Conservation (phyloP, 805 yeast species). For the Hermanozyma aechmeae region DNA sequence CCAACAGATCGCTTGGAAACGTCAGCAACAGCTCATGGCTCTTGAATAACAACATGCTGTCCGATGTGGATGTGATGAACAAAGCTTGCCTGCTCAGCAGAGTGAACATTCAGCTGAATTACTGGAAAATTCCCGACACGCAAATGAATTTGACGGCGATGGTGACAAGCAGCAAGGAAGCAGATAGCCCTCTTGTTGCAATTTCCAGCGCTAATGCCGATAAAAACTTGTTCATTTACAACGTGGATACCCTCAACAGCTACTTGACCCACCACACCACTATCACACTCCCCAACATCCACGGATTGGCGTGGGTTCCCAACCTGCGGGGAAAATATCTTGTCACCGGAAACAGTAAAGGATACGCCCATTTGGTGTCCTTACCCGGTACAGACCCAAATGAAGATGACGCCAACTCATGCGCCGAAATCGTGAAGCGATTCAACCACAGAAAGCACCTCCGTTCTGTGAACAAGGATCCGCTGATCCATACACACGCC, state of each 20-base stretch:
- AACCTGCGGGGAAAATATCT: slow-evolving; percentile 19
- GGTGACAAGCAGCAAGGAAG: slow-evolving; percentile 13
- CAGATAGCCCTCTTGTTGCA: slow-evolving; percentile 35
- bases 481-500: slow-evolving; percentile 10
- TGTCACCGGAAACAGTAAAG: slow-evolving; percentile 71
- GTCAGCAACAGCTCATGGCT: slow-evolving; percentile 20
- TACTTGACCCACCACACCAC: slow-evolving; percentile 49
- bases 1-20: too few relatives aligned
- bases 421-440: slow-evolving; percentile 69
- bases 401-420: slow-evolving; percentile 27
- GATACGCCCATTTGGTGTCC: slow-evolving; percentile 62
- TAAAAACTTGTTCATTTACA: slow-evolving; percentile 44
- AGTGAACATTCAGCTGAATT: slow-evolving; percentile 32
- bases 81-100: slow-evolving; percentile 34
- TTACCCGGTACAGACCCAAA: slow-evolving; percentile 35
- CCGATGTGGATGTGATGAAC: slow-evolving; percentile 25
- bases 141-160: slow-evolving; percentile 38
- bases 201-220: slow-evolving; percentile 38
- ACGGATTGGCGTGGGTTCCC: slow-evolving; percentile 45
- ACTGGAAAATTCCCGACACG: slow-evolving; percentile 37
- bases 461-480: slow-evolving; percentile 17
- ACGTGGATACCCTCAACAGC: slow-evolving; percentile 28
- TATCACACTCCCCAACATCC: slow-evolving; percentile 48
- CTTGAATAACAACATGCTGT: slow-evolving; percentile 14
- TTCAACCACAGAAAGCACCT: slow-evolving; percentile 73